These are phyloP conservation scores for Komagataella pseudopastoris DNA, from an alignment of 805 yeast species.

Conservation along the genomic window DNA sequence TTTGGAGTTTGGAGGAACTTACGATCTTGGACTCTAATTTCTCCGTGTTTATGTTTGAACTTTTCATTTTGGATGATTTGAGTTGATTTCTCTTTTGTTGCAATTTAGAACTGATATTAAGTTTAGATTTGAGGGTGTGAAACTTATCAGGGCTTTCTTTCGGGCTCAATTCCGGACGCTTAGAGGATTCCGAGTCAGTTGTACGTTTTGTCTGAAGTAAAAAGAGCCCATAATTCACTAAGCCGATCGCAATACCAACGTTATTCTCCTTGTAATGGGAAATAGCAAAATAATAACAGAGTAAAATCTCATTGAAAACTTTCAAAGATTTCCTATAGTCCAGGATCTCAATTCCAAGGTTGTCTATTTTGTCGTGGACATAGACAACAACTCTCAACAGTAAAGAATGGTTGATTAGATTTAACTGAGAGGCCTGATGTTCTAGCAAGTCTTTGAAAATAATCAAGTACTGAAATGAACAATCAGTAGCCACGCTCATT, in stretches of 20 bases:
- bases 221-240: constrained; percentile 12
- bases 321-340: not conserved
- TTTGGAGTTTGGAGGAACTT: not conserved
- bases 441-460: not conserved
- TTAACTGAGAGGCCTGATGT: not conserved
- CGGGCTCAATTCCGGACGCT: constrained; percentile 1
- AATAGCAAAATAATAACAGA: constrained; percentile 13
- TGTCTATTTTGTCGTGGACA: not conserved
- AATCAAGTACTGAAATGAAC: not conserved
- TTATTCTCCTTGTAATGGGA: constrained; percentile 11
- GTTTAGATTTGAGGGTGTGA: constrained; percentile 9
- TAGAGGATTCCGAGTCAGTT: not conserved
- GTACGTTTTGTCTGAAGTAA: constrained; percentile 7
- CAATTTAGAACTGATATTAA: constrained; percentile 6
- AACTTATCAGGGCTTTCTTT: constrained; percentile 6
- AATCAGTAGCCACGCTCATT: not conserved
- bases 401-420: not conserved
- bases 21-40: not conserved
- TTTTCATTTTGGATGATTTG: not conserved
- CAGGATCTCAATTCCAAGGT: not conserved
- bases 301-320: not conserved
- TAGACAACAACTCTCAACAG: not conserved
- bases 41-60: not conserved
- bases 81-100: not conserved
- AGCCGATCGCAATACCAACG: constrained; percentile 13